Evolutionary conservation across 345 rosid species (phyloP), one percentile per base, ranked within the genome.

Genomic region (Heritiera littoralis): DNA sequence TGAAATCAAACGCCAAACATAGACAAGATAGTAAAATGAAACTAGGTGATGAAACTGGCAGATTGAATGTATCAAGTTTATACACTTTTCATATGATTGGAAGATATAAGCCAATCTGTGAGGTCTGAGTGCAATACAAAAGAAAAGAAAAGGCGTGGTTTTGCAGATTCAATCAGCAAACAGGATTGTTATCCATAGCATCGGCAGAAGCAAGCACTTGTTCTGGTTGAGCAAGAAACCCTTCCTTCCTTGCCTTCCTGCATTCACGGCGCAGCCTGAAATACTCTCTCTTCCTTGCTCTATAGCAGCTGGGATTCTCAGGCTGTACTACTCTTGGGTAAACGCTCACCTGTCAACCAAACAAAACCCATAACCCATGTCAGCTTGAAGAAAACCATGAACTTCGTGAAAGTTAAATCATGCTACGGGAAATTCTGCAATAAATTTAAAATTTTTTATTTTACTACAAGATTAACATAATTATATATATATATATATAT

Each of bases 231-330:
- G n/a, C n/a, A n/a, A 38, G 82, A 80, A 58, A 71, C 30, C 93
- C 88, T 89, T 90, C 93, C 88, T 89, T 90, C 74, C 84, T 92
- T 0, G 96, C 98, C 84, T 88, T 92, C 86, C 81, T 91, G 35
- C 83, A 86, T 83, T 93, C 97, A 1, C 99, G 90, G 75, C 86
- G 93, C 85, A 91, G 14, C 85, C 91, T 86, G 83, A 92, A 95
- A 76, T 79, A 40, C 77, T 93, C 99, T 68, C 97, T 88, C 91
- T 88, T 95, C 81, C 97, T 87, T 77, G 85, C 99, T 72, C 91
- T 89, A 80, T 90, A 91, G 81, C 97, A 90, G 84, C 92, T 91
- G 66, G 93, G 99, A 80, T 95, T 95, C 89, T 92, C 96, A 1
- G 96, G 97, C 77, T 87, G 88, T 14, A 90, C 74, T 81, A 88